Evolutionary conservation across 768 basidiomycete genomes (phyloP).

Genomic region (Auricularia cornea): DNA sequence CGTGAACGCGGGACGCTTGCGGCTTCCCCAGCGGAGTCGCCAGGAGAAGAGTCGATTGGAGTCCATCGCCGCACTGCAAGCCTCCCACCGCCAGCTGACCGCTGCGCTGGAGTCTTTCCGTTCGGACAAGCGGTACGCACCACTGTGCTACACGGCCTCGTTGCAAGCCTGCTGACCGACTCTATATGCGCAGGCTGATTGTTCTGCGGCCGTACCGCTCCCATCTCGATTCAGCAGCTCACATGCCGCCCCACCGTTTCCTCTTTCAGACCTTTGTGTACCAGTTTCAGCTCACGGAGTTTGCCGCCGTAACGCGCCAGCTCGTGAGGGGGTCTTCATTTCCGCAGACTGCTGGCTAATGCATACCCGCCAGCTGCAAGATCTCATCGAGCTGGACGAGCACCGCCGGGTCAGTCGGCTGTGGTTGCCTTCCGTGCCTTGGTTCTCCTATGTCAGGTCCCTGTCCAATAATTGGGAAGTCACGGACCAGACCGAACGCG

Average conservation of each 20-base stretch:
- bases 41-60: constrained; percentile 27
- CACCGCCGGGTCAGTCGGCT: constrained; percentile 32
- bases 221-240: constrained; percentile 36
- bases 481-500: constrained; percentile 33
- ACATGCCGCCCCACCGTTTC: constrained; percentile 54
- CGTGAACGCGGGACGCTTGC: constrained; percentile 28
- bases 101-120: constrained; percentile 38
- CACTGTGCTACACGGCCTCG: neutral
- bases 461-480: constrained; percentile 39
- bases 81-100: constrained; percentile 29
- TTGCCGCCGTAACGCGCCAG: constrained; percentile 24
- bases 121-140: constrained; percentile 39
- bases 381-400: constrained; percentile 48
- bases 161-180: constrained; percentile 12
- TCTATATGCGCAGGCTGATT: constrained; percentile 20
- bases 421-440: constrained; percentile 47
- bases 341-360: neutral
- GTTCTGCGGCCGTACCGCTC: constrained; percentile 56
- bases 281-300: constrained; percentile 44
- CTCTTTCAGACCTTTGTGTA: constrained; percentile 71
- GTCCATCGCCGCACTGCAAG: constrained; percentile 30
- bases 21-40: constrained; percentile 27
- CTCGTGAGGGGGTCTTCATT: constrained; percentile 22
- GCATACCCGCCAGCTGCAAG: constrained; percentile 38
- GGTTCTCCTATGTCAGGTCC: constrained; percentile 24